Conservation (phyloP, 495 filamentous ascomycete genomes). For the Choiromyces venosus region DNA sequence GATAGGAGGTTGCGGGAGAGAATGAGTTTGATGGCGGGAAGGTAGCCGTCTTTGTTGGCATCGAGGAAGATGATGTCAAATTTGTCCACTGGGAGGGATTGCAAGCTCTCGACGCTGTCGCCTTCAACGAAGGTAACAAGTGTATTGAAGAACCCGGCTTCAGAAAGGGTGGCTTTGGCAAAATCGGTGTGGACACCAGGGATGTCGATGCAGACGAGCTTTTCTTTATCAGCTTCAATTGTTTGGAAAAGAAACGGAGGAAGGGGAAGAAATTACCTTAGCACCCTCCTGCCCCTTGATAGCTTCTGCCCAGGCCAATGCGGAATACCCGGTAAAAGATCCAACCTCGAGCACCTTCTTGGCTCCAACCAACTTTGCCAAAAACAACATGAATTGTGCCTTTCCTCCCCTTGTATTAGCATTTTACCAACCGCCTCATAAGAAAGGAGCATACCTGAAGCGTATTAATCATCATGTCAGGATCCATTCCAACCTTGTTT, state of each 20-base stretch:
- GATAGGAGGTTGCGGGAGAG: conserved; percentile 38
- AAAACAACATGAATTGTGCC: conserved; percentile 39
- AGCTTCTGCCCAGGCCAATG: conserved; percentile 43
- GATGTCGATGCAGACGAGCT: conserved; percentile 40
- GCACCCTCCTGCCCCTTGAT: conserved; percentile 33
- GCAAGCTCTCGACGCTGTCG: conserved; percentile 19
- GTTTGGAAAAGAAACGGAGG: background rate
- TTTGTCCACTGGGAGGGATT: conserved; percentile 27
- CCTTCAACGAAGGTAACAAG: conserved; percentile 38
- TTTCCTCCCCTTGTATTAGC: conserved; percentile 6
- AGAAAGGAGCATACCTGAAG: conserved; percentile 22
- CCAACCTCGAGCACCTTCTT: conserved; percentile 44
- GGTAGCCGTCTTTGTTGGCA: conserved; percentile 41
- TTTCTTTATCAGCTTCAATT: conserved; percentile 7
- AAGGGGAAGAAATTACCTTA: conserved; percentile 15
- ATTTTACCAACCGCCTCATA: background rate
- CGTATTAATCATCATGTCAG: conserved; percentile 33
- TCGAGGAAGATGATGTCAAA: conserved; percentile 44
- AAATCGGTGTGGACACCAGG: conserved; percentile 29
- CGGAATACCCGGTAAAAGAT: conserved; percentile 44
- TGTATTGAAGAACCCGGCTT: conserved; percentile 15
- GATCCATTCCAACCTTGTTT: background rate
- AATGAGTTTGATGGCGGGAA: conserved; percentile 25
- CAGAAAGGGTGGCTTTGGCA: conserved; percentile 27
- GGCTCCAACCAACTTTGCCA: conserved; percentile 17